Conservation (phyloP, 2,329 filamentous ascomycete species). For the Phialemoniopsis sp. region DNA sequence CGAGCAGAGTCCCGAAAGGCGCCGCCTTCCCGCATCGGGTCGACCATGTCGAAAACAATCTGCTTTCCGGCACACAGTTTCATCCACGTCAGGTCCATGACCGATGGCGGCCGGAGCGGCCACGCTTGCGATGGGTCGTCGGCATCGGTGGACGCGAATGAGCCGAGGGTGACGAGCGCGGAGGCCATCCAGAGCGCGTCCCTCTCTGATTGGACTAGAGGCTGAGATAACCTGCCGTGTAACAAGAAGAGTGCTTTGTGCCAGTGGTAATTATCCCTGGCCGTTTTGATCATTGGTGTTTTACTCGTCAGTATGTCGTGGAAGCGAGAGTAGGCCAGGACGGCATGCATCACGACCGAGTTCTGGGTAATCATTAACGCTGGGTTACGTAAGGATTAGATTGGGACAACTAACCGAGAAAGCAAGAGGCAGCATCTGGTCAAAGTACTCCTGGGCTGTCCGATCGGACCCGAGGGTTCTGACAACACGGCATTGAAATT, state of each 20-base stretch:
- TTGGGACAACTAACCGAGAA: too few species aligned
- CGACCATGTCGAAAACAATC: conserved; percentile 43
- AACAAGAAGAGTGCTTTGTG: conserved; percentile 43
- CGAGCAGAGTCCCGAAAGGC: conserved; percentile 28
- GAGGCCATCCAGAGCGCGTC: conserved; percentile 45
- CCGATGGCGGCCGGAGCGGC: conserved; percentile 42
- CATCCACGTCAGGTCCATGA: conserved; percentile 53
- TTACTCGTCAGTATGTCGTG: too few species aligned
- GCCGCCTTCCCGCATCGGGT: conserved; percentile 31
- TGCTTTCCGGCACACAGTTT: conserved; percentile 52
- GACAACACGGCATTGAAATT: conserved; percentile 37
- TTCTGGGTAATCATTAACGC: conserved; percentile 23
- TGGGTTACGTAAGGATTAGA: too few species aligned
- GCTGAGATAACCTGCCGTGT: conserved; percentile 31
- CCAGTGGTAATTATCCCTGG: conserved; percentile 26
- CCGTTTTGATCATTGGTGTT: too few species aligned
- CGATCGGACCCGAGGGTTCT: conserved; percentile 21
- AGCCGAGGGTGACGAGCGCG: conserved; percentile 37
- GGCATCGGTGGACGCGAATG: conserved; percentile 39
- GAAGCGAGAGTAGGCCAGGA: conserved; percentile 28
- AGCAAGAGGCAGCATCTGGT: too few species aligned
- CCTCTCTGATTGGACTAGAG: conserved; percentile 28
- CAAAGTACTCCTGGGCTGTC: too few species aligned
- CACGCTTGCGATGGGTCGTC: conserved; percentile 41
- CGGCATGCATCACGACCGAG: conserved; percentile 49